Conservation (phyloP, 78 protist genomes). For the Guillardia theta region DNA sequence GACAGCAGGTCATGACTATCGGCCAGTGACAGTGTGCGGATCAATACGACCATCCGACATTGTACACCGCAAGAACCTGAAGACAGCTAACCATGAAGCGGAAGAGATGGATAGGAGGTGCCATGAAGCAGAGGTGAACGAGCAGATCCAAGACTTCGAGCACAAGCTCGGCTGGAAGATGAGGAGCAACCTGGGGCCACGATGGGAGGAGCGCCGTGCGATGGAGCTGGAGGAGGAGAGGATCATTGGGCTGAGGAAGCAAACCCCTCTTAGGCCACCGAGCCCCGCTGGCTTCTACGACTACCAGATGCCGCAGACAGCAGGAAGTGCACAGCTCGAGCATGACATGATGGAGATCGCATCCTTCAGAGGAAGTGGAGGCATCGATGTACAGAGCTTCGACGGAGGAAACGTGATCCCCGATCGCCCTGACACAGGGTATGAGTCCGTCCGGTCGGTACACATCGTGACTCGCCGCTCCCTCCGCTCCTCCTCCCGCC, state of each 20-base stretch:
- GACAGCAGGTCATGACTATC: not conserved
- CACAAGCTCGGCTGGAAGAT: not conserved
- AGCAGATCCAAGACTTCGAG: constrained; percentile 5
- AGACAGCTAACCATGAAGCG: not conserved
- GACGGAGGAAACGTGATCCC: no score
- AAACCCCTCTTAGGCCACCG: not conserved
- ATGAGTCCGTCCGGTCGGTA: not conserved
- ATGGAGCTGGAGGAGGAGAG: not conserved
- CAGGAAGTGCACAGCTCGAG: not conserved
- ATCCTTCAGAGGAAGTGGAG: no score
- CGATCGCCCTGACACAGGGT: not conserved
- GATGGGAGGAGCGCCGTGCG: not conserved
- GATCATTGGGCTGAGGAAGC: not conserved
- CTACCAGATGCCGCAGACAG: not conserved
- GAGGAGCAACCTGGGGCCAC: not conserved
- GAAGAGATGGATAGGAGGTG: not conserved
- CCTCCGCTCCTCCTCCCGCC: no score
- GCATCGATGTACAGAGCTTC: no score
- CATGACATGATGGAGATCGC: not conserved
- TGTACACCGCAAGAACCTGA: not conserved
- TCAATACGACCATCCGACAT: not conserved
- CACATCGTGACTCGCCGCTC: not conserved
- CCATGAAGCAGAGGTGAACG: not conserved
- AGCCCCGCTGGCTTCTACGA: not conserved
- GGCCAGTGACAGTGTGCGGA: not conserved